Percentiles rank a stretch among this genome's conserved stretches.
These are phyloP conservation scores for Cymbopogon citratus DNA, from an alignment of 176 grass and related monocot genomes.

Conservation along the genomic window DNA sequence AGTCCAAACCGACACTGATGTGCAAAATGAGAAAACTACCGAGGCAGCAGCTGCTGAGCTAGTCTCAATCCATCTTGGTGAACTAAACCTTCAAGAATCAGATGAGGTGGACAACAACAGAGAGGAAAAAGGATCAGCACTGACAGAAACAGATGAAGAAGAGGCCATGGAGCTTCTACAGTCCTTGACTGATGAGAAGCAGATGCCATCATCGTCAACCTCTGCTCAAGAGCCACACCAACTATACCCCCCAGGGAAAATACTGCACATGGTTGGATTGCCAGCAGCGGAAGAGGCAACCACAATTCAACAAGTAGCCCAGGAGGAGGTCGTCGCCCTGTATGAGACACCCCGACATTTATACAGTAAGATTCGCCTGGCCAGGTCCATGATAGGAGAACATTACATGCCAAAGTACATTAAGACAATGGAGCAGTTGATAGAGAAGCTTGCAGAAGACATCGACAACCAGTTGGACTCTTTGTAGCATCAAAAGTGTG, in stretches of 20 bases:
- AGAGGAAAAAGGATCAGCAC: slow-evolving; percentile 2
- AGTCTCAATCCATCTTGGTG: slow-evolving; percentile 8
- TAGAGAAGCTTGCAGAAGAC: slow-evolving; percentile 49
- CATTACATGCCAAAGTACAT: slow-evolving; percentile 97
- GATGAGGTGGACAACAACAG: neutral
- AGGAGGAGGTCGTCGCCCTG: slow-evolving; percentile 50
- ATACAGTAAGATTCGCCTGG: slow-evolving; percentile 81
- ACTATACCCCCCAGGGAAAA: slow-evolving; percentile 81
- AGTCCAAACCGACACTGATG: slow-evolving; percentile 9
- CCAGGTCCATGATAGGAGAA: slow-evolving; percentile 72
- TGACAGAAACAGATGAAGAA: neutral
- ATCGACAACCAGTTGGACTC: neutral
- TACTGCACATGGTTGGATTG: slow-evolving; percentile 84
- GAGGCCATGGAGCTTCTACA: slow-evolving; percentile 13
- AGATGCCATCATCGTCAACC: neutral
- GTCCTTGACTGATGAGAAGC: slow-evolving; percentile 6
- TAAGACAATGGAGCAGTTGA: slow-evolving; percentile 65
- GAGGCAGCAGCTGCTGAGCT: neutral
- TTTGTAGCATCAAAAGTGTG: slow-evolving; percentile 34
- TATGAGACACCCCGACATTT: slow-evolving; percentile 74
- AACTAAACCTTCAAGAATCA: slow-evolving; percentile 30
- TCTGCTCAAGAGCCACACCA: slow-evolving; percentile 40
- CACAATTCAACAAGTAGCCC: slow-evolving; percentile 19
- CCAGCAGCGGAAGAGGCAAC: slow-evolving; percentile 35
- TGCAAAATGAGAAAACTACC: neutral